Conservation (phyloP, 208 protist species). For the Wallacemonas sp. region DNA sequence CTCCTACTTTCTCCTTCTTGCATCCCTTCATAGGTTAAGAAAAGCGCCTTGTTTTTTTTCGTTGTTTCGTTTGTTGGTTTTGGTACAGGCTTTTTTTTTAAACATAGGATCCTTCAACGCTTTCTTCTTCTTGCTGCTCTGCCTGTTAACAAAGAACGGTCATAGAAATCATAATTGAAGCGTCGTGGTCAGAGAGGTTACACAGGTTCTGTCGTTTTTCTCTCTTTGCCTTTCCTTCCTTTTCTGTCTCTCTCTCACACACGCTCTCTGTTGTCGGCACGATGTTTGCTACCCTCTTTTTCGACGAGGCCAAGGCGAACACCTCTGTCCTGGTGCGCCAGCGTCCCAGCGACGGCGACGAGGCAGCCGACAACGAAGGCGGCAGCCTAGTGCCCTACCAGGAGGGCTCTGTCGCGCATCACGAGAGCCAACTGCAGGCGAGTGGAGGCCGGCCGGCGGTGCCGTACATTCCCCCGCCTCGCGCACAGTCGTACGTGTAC, state of each 20-base stretch:
- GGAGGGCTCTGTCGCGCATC: neutral
- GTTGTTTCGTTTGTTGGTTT: too few species aligned
- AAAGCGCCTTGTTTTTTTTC: too few species aligned
- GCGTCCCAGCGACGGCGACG: neutral
- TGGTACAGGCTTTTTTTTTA: too few species aligned
- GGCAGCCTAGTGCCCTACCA: neutral
- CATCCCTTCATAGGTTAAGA: too few species aligned
- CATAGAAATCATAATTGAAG: too few species aligned
- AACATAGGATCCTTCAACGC: too few species aligned
- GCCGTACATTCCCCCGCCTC: neutral
- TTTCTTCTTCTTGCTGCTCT: too few species aligned
- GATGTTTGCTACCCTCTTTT: constrained; percentile 85
- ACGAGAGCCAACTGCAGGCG: neutral
- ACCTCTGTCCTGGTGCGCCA: constrained; percentile 49
- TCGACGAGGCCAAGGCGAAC: constrained; percentile 60
- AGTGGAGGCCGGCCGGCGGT: neutral
- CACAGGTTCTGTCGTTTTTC: too few species aligned
- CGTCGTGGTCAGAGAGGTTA: too few species aligned
- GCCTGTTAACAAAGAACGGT: too few species aligned
- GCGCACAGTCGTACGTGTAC: constrained; percentile 12
- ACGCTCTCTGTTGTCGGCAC: neutral
- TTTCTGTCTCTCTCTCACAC: constrained; percentile 13
- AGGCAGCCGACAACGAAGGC: neutral
- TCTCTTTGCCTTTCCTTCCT: constrained; percentile 14
- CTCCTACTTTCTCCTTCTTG: too few species aligned